Conservation (phyloP, 2,329 filamentous ascomycete genomes). For the Fusarium tjaetaba region DNA sequence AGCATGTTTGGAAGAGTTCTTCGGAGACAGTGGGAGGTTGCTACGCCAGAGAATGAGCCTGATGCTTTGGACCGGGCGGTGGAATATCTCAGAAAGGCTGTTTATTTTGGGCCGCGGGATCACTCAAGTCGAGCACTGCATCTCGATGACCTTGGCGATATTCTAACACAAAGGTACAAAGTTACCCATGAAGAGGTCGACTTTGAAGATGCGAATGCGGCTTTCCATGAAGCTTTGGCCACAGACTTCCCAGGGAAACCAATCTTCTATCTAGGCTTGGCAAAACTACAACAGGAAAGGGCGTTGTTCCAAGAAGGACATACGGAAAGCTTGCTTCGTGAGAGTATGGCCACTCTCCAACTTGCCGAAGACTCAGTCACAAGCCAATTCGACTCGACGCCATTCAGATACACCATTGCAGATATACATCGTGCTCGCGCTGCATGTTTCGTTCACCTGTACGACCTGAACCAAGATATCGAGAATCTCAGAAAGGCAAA, state of each 20-base stretch:
- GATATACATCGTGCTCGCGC: background rate
- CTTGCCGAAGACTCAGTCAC: background rate
- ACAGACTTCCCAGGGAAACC: background rate
- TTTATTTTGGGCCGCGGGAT: background rate
- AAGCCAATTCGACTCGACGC: background rate
- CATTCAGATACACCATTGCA: background rate
- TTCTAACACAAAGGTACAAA: background rate
- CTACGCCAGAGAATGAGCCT: accelerated
- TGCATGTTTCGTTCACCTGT: background rate
- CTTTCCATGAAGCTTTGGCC: background rate
- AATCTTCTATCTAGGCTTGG: background rate
- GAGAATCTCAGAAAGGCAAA: background rate
- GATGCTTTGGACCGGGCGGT: background rate
- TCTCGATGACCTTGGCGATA: background rate
- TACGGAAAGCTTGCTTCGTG: accelerated
- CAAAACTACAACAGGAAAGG: background rate
- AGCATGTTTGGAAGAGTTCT: background rate
- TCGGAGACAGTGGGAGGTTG: background rate
- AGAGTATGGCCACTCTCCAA: background rate
- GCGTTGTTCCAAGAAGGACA: background rate
- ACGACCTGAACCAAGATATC: background rate
- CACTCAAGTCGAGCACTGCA: background rate
- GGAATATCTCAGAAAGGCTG: background rate
- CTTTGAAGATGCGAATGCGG: background rate
- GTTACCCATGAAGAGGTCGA: accelerated